Conservation (phyloP, 2,329 filamentous ascomycete species). For the Rutstroemia sp. region DNA sequence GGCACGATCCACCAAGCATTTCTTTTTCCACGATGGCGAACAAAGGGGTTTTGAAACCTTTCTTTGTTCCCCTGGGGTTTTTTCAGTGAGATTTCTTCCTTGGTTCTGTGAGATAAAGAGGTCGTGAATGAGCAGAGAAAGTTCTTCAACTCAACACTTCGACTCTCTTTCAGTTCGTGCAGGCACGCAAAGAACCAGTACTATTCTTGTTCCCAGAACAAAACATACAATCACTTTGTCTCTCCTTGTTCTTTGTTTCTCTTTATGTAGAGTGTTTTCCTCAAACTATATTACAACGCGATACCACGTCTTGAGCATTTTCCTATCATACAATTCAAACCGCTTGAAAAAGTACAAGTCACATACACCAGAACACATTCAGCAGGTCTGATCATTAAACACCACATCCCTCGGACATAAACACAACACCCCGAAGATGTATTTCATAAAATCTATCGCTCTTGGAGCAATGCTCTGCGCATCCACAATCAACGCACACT, state of each 20-base stretch:
- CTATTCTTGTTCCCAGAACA: background rate
- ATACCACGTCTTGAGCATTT: background rate
- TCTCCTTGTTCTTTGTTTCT: background rate
- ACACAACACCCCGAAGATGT: background rate
- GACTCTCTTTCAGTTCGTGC: background rate
- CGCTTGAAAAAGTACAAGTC: background rate
- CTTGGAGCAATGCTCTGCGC: background rate
- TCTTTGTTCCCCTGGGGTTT: background rate
- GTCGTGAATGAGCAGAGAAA: background rate
- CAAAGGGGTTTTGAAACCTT: background rate
- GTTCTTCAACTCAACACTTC: background rate
- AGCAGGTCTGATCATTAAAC: constrained; percentile 6
- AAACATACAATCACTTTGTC: background rate
- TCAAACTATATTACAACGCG: background rate
- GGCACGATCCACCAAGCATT: background rate
- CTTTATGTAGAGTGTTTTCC: background rate
- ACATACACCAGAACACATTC: background rate
- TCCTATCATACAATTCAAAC: background rate
- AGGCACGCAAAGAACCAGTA: background rate
- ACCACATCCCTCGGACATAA: background rate
- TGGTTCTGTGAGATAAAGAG: background rate
- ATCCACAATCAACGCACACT: constrained; percentile 8
- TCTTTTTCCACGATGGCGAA: background rate
- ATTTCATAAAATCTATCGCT: background rate
- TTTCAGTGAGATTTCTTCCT: background rate